phyloP scores from a whole-genome alignment of 768 basidiomycete genomes.

The Amanita thiersii region DNA sequence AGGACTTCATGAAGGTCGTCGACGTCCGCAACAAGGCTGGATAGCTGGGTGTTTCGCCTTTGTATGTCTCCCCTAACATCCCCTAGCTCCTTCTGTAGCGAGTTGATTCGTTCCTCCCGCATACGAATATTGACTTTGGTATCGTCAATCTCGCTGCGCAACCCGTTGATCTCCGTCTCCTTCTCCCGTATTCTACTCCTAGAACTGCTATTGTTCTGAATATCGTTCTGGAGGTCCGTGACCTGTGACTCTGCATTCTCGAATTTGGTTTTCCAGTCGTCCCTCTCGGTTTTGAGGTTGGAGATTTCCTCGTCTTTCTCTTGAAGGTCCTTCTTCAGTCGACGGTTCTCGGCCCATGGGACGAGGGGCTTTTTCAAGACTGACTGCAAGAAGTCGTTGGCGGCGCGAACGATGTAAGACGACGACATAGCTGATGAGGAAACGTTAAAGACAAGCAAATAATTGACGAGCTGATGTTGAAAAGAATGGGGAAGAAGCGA shows the following conservation, averaged over 20 bases:
- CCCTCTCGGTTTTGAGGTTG: not conserved
- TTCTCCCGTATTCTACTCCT: not conserved
- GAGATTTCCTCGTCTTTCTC: conserved; percentile 5
- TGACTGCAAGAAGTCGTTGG: conserved; percentile 7
- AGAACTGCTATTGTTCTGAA: not conserved
- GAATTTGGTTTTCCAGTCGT: not conserved
- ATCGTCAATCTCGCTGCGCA: conserved; percentile 4
- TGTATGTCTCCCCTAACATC: conserved; percentile 6
- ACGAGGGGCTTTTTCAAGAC: conserved; percentile 7
- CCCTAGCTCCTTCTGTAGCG: not conserved
- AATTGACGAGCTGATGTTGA: too few species aligned
- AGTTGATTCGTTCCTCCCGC: not conserved
- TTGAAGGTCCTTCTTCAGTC: conserved; percentile 4
- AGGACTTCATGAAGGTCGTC: conserved; percentile 7
- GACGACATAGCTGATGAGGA: too few species aligned
- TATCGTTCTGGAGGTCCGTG: not conserved
- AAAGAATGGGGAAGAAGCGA: too few species aligned
- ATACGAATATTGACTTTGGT: conserved; percentile 5
- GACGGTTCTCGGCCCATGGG: conserved; percentile 4
- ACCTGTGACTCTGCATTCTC: not conserved
- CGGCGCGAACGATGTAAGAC: conserved; percentile 2
- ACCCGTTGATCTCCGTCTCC: not conserved
- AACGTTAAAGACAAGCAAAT: too few species aligned
- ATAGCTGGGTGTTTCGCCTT: conserved; percentile 2
- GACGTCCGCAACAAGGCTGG: conserved; percentile 4